Base-by-base conservation (phyloP, 306 rosid genomes). In the Begonia masoniana region DNA sequence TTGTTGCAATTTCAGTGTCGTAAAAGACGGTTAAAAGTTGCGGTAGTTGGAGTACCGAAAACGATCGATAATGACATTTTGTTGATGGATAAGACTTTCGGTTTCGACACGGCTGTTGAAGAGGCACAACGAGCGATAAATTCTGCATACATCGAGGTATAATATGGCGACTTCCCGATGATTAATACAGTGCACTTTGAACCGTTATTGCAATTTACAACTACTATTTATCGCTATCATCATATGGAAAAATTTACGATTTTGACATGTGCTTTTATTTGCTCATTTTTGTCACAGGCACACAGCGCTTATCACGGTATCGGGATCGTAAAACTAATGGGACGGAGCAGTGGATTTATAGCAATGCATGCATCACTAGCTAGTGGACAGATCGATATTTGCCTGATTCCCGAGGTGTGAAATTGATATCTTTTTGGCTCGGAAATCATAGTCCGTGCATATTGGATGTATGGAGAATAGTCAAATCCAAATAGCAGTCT, bases 61-160 rank as follows among this genome's bases (percentile, higher is more conserved):
- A 92, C 96, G 59, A 92, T 92, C 15, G 99, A 92, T 75, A 92
- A 92, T n/a, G 99, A 86, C 66, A 92, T 92, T 60, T 64, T 83
- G 68, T 63, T 92, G 82, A 86, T 92, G 95, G 99, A 92, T 62
- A 92, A 92, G 70, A 92, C 99, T 45, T 92, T 92, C 66, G 99
- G 99, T 58, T 92, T 92, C 36, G 99, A 92, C 77, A 86, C 99
- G 61, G 99, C 99, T 36, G 99, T 92, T 68, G 99, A 86, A 79
- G 99, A 86, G 78, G 95, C 95, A 58, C 99, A 92, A 56, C 76
- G 96, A 56, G 99, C 99, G 60, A 92, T 92, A 70, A 81, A 86
- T 76, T 92, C 99, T 56, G 95, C 99, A 53, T 92, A 86, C 62
- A 87, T 92, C 35, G 99, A 92, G 96, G 99, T 81, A 77, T 47